These are phyloP conservation scores for Cryptococcus neoformans DNA, from an alignment of 1,284 basidiomycete species.

Conservation along the genomic window DNA sequence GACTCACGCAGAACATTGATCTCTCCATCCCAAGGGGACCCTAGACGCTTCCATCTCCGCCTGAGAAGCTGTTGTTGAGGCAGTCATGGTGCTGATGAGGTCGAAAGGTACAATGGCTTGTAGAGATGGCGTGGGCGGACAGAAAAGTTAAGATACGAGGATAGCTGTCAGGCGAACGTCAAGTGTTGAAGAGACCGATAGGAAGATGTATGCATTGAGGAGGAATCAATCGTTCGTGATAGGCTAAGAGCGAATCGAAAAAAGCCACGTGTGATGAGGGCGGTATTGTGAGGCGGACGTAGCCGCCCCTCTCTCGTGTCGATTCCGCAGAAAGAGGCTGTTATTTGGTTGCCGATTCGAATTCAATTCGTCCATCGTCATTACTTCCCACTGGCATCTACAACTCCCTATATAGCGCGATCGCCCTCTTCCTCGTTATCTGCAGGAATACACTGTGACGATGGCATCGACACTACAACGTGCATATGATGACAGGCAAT, in stretches of 20 bases:
- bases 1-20: conserved; percentile 86
- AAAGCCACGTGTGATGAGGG: neutral
- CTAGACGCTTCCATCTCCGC: conserved; percentile 71
- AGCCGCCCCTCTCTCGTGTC: too few relatives aligned
- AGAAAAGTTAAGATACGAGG: neutral
- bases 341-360: too few relatives aligned
- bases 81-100: conserved; percentile 55
- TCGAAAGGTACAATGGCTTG: neutral
- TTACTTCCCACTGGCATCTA: too few relatives aligned
- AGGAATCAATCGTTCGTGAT: neutral
- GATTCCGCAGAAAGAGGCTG: too few relatives aligned
- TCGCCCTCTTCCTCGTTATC: too few relatives aligned
- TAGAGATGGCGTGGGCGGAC: neutral
- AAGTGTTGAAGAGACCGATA: neutral
- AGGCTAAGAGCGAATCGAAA: neutral
- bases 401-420: too few relatives aligned
- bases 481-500: too few relatives aligned
- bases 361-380: too few relatives aligned
- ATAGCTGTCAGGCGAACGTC: neutral
- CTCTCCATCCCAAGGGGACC: conserved; percentile 80
- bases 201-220: too few relatives aligned
- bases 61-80: conserved; percentile 75
- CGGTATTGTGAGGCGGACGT: too few relatives aligned
- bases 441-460: too few relatives aligned
- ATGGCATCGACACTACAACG: too few relatives aligned